Base-by-base conservation (phyloP, 306 rosid species). In the Quercus dentata region DNA sequence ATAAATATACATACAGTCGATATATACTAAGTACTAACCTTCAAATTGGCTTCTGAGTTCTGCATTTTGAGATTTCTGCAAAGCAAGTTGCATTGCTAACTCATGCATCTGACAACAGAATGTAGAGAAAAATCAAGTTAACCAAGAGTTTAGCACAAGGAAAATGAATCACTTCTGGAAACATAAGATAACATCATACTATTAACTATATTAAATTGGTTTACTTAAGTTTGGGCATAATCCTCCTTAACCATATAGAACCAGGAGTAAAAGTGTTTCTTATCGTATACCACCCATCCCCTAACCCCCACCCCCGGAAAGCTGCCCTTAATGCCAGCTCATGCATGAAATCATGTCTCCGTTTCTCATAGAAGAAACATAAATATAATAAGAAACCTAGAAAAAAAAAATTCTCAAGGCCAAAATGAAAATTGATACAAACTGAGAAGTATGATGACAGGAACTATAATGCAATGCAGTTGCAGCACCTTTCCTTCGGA, bases 1-100 rank as follows among this genome's bases (percentile, higher is more conserved):
- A 5, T 13, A 31, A 17, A 65, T 28, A 65, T 65, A 2, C 21
- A 65, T 18, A 19, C 27, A 20, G 14, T n/a, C 55, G 5, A 17
- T 5, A 46, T 44, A 75, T 30, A 83, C 89, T 63, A 57, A 92
- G 71, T 35, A 83, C 89, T 63, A 62, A 92, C 99, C 99, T 90
- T 92, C 99, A 83, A 88, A 92, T 71, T 92, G 94, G 79, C 75
- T 88, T 87, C 89, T 86, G 19, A 95, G 89, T 85, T 90, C 94
- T 12, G 88, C 84, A 89, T 91, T 92, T 78, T 89, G 96, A 64
- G 89, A 85, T 82, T 95, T 95, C 83, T 90, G 99, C 87, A 91
- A 78, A 41, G 97, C 90, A 55, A 95, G 92, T 73, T 95, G 93
- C 91, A 88, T 78, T 38, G 90, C 85, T 80, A 95, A 85, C 78